These are phyloP conservation scores for Fusarium sp. DNA, from an alignment of 2,329 filamentous ascomycete species.

Conservation along the genomic window DNA sequence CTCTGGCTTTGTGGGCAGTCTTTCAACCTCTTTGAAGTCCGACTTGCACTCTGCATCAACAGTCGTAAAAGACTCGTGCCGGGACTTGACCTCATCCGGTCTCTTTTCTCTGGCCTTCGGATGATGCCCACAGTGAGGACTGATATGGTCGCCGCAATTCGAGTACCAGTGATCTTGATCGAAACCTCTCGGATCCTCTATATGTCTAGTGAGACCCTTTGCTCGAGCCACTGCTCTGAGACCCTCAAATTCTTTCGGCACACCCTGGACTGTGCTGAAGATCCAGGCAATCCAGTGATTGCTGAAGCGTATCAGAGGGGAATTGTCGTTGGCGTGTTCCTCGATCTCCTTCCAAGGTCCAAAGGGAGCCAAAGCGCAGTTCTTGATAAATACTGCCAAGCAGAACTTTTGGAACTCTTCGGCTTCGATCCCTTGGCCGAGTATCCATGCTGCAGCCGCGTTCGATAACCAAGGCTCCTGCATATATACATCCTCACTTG, in stretches of 20 bases:
- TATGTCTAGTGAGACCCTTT: accelerated
- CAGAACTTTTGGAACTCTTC: not conserved
- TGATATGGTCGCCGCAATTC: not conserved
- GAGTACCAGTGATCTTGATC: not conserved
- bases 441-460: not conserved
- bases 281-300: not conserved
- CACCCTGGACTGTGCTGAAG: not conserved
- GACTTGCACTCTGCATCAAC: not conserved
- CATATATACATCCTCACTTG: not conserved
- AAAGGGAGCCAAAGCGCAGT: not conserved
- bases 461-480: not conserved
- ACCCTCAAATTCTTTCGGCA: not conserved
- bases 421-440: not conserved
- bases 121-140: not conserved
- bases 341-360: not conserved
- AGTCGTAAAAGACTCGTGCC: accelerated
- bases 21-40: too few relatives aligned
- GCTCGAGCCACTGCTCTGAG: not conserved
- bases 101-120: not conserved
- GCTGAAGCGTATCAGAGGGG: not conserved
- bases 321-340: not conserved
- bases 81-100: not conserved
- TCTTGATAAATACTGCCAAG: not conserved
- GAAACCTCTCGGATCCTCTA: not conserved
- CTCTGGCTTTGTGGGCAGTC: not conserved